A percentile compares a stretch with the other conserved stretches of the same genome.
phyloP scores from a whole-genome alignment of 768 basidiomycete species.

The Collybiopsis confluens region DNA sequence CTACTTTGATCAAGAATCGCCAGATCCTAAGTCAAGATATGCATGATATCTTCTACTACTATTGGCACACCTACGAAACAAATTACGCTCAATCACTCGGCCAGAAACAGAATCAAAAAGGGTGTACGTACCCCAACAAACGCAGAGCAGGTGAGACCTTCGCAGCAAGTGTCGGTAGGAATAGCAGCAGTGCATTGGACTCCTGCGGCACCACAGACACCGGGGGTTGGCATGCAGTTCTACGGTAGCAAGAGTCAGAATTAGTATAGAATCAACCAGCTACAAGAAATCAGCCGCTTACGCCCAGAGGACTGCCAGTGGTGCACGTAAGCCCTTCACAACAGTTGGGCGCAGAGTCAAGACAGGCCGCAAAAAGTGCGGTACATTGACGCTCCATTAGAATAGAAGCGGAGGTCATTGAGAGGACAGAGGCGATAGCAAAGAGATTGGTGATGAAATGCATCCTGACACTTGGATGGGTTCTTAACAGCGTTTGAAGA shows the following conservation, averaged over 20 bases:
- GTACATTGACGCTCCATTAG: background rate
- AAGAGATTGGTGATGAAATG: background rate
- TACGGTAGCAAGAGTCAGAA: no score
- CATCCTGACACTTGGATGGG: no score
- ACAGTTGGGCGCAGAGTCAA: background rate
- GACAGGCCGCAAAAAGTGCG: background rate
- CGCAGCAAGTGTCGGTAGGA: background rate
- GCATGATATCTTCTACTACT: no score
- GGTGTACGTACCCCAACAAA: background rate
- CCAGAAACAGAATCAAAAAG: no score
- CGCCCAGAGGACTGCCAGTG: background rate
- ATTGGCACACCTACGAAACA: no score
- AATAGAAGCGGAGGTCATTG: background rate
- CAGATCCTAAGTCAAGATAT: no score
- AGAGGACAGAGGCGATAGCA: background rate
- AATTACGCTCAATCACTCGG: no score
- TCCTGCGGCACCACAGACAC: background rate
- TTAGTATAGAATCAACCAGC: no score
- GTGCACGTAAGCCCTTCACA: background rate
- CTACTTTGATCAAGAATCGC: no score
- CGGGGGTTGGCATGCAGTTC: background rate
- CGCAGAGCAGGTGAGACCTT: background rate
- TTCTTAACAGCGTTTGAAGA: no score
- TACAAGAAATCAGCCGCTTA: background rate
- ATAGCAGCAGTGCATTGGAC: background rate